A percentile compares a stretch with the other conserved stretches of the same genome.
Conservation (phyloP, 2,329 filamentous ascomycete genomes). For the Aspergillus unguis region DNA sequence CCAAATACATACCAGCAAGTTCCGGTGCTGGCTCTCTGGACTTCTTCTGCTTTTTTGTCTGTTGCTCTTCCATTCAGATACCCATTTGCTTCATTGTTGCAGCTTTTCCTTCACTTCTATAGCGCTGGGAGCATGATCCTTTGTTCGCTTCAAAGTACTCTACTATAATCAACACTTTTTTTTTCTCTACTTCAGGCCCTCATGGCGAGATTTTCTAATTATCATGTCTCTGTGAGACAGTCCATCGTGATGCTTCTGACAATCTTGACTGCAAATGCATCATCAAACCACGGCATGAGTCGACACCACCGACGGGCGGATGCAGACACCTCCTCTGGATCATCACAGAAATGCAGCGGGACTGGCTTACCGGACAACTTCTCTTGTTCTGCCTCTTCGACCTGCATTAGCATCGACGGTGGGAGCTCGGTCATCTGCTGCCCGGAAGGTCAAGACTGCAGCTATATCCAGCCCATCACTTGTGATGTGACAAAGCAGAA, state of each 20-base stretch:
- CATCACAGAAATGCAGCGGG: slow-evolving; percentile 36
- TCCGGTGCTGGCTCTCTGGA: not conserved
- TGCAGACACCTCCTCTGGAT: slow-evolving; percentile 29
- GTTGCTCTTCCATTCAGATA: not conserved
- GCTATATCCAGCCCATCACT: slow-evolving; percentile 41
- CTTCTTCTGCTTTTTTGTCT: not conserved
- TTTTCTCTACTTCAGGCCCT: not conserved
- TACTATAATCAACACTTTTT: not conserved
- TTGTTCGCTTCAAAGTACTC: not conserved
- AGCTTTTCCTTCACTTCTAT: not conserved
- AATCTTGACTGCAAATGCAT: slow-evolving; percentile 21
- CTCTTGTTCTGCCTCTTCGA: slow-evolving; percentile 41
- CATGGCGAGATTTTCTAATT: slow-evolving; percentile 19
- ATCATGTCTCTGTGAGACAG: slow-evolving; percentile 3
- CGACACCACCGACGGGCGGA: slow-evolving; percentile 24
- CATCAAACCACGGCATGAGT: slow-evolving; percentile 19
- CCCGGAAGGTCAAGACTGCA: slow-evolving; percentile 41
- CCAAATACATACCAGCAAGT: slow-evolving; percentile 10
- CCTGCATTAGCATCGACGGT: slow-evolving; percentile 43
- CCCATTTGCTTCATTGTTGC: slow-evolving; percentile 1
- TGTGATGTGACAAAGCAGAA: slow-evolving; percentile 45
- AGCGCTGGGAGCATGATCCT: not conserved
- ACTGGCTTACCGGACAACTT: slow-evolving; percentile 41
- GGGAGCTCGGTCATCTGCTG: slow-evolving; percentile 47
- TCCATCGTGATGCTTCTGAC: slow-evolving; percentile 24